Evolutionary conservation across 2,329 filamentous ascomycete genomes (phyloP).

Genomic region (Leptographium radiaticola): DNA sequence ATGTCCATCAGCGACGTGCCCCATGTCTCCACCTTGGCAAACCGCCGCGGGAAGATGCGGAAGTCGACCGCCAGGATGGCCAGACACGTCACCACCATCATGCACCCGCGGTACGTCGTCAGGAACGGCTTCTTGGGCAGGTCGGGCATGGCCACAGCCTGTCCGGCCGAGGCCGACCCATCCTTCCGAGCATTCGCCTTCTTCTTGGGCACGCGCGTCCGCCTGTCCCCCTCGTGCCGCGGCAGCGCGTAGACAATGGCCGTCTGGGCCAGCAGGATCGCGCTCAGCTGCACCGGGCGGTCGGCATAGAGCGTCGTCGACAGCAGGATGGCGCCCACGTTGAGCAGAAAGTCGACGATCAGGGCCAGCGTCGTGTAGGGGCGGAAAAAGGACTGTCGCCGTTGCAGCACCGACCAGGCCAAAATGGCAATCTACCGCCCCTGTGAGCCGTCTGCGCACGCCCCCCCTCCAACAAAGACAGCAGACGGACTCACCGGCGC

Average conservation of each 20-base stretch:
- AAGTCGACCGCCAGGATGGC: slow-evolving; percentile 98
- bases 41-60: slow-evolving; percentile 78
- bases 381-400: slow-evolving; percentile 71
- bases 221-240: slow-evolving; percentile 21
- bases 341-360: slow-evolving; percentile 74
- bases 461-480: neutral
- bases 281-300: slow-evolving; percentile 58
- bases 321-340: slow-evolving; percentile 69
- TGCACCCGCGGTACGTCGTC: slow-evolving; percentile 77
- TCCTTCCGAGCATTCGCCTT: neutral
- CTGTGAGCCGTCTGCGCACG: neutral
- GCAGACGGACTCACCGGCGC: slow-evolving; percentile 53
- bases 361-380: slow-evolving; percentile 57
- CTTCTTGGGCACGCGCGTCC: slow-evolving; percentile 24
- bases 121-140: slow-evolving; percentile 82
- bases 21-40: slow-evolving; percentile 98
- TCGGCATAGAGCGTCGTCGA: slow-evolving; percentile 76
- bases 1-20: slow-evolving; percentile 98
- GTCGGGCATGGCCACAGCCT: slow-evolving; percentile 21
- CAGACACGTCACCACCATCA: slow-evolving; percentile 82
- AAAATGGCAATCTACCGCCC: slow-evolving; percentile 56
- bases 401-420: slow-evolving; percentile 81
- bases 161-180: too few relatives aligned
- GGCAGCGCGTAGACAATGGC: slow-evolving; percentile 46
- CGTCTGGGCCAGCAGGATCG: slow-evolving; percentile 61